Conservation (phyloP, 495 filamentous ascomycete genomes). For the Annulohypoxylon nitens region DNA sequence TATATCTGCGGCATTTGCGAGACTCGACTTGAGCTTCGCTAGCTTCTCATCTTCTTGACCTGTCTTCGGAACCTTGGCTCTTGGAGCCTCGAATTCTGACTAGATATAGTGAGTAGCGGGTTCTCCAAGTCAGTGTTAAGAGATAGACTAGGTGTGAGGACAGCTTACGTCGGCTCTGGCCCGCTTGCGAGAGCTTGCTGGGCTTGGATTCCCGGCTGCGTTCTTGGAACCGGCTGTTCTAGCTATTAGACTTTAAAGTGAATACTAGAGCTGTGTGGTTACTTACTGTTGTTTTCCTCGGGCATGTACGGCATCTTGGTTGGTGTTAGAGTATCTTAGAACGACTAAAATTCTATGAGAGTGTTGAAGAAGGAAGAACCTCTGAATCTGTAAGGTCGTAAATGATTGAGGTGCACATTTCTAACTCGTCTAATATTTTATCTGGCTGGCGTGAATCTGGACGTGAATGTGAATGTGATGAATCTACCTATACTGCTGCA, state of each 20-base stretch:
- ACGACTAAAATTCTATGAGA: not conserved
- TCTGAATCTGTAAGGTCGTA: not conserved
- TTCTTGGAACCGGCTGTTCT: not conserved
- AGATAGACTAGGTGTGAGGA: not conserved
- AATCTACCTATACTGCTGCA: not conserved
- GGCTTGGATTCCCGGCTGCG: not conserved
- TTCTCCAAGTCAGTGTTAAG: not conserved
- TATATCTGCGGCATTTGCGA: not conserved
- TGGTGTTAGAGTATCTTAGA: not conserved
- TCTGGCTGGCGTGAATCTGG: slow-evolving; percentile 6
- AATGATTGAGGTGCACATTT: not conserved
- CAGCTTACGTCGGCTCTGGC: not conserved
- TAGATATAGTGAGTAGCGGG: not conserved
- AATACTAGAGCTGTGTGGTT: not conserved
- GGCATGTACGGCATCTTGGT: slow-evolving; percentile 3
- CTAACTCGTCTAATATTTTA: not conserved
- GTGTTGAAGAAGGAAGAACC: slow-evolving; percentile 1
- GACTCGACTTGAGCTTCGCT: not conserved
- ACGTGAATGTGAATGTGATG: slow-evolving; percentile 13
- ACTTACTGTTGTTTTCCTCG: not conserved
- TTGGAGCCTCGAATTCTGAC: not conserved
- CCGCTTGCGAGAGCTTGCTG: not conserved
- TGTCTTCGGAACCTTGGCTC: not conserved
- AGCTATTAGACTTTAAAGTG: not conserved
- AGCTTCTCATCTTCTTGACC: not conserved